A percentile compares a stretch with the other conserved stretches of the same genome.
These are phyloP conservation scores for Aspergillus heteromorphus DNA, from an alignment of 495 filamentous ascomycete species.

Conservation along the genomic window DNA sequence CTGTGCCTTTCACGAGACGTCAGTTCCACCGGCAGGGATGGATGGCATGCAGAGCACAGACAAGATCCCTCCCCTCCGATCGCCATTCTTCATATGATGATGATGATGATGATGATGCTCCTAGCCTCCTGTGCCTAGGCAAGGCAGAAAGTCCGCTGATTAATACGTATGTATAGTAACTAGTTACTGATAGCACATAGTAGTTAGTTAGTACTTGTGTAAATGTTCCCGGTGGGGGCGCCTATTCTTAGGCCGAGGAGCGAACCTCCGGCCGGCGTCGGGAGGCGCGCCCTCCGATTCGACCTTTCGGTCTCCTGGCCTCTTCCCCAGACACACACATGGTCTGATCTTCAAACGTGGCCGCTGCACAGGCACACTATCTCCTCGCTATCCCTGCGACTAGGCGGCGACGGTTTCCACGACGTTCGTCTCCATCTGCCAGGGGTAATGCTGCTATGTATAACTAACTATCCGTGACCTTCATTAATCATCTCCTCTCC, in stretches of 20 bases:
- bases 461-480: constrained; percentile 2
- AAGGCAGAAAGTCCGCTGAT: not conserved
- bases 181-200: no score
- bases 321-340: constrained; percentile 20
- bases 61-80: not conserved
- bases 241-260: not conserved
- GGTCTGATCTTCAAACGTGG: constrained; percentile 23
- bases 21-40: not conserved
- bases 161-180: no score
- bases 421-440: constrained; percentile 5
- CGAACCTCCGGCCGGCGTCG: not conserved
- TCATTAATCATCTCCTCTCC: constrained; percentile 1
- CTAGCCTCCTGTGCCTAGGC: not conserved
- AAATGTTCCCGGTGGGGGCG: not conserved
- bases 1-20: not conserved
- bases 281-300: not conserved
- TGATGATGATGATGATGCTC: not conserved
- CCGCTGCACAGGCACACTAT: constrained; percentile 11
- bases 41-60: not conserved
- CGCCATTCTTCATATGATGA: not conserved
- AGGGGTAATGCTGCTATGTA: constrained; percentile 10
- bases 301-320: not conserved
- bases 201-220: no score
- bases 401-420: no score
- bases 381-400: constrained; percentile 9